Evolutionary conservation across 257 asterid genomes (phyloP).

Genomic region (Solanum stenotomum): DNA sequence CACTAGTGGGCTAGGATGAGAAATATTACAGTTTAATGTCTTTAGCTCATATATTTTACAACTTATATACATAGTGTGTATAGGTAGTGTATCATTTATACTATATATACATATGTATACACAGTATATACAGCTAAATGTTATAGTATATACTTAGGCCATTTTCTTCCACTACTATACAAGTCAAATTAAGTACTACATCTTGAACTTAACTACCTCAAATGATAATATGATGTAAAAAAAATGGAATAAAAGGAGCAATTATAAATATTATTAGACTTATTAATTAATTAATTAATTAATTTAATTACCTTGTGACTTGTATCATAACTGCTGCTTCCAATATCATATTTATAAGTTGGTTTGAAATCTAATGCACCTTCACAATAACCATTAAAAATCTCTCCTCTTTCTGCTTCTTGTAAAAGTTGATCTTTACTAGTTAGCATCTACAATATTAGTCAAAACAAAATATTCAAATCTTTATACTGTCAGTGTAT

Average conservation of each 20-base stretch:
- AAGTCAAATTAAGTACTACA: not conserved
- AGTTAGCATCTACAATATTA: slow-evolving; percentile 25
- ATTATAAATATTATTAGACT: not conserved
- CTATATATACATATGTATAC: too few species aligned
- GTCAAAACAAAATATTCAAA: not conserved
- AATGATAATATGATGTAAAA: not conserved
- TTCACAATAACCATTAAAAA: slow-evolving; percentile 55
- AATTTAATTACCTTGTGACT: slow-evolving; percentile 55
- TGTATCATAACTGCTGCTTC: slow-evolving; percentile 60
- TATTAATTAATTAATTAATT: not conserved
- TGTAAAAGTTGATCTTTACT: slow-evolving; percentile 54
- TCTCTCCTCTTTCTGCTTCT: slow-evolving; percentile 66
- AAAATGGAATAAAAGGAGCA: not conserved
- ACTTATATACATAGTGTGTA: not conserved
- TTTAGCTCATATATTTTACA: too few species aligned
- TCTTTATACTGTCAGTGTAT: not conserved
- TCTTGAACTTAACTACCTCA: not conserved
- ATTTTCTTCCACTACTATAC: not conserved
- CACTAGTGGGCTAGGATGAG: not conserved
- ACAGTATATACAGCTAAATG: not conserved
- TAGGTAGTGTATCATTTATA: rapidly evolving
- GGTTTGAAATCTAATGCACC: slow-evolving; percentile 64
- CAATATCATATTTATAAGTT: slow-evolving; percentile 50
- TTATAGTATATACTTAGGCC: not conserved
- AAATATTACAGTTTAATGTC: not conserved